Conservation (phyloP, 1,139 yeast genomes). For the Spathaspora sp. region DNA sequence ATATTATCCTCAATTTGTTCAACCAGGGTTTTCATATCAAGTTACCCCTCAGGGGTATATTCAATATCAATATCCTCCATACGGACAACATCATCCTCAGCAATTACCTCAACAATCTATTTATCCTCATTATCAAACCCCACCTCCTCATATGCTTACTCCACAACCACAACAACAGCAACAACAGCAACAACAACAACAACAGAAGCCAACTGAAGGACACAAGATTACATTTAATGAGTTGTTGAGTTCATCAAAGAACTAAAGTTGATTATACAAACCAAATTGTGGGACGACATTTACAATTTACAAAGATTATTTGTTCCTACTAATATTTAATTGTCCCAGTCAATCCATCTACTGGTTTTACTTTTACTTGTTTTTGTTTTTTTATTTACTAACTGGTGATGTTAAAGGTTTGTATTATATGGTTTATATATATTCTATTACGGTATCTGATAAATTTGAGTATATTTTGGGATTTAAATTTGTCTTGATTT, state of each 20-base stretch:
- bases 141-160: constrained; percentile 8
- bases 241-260: constrained; percentile 36
- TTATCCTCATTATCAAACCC: constrained; percentile 12
- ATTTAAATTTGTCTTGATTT: background rate
- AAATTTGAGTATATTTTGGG: constrained; percentile 1
- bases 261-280: constrained; percentile 2
- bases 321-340: background rate
- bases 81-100: background rate
- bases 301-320: background rate
- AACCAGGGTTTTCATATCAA: constrained; percentile 32
- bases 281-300: constrained; percentile 1
- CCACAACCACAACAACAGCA: constrained; percentile 2
- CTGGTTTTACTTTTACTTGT: background rate
- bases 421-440: background rate
- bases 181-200: constrained; percentile 9
- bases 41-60: constrained; percentile 34
- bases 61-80: constrained; percentile 11
- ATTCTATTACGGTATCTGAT: background rate
- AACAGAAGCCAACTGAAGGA: constrained; percentile 17
- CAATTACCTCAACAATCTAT: constrained; percentile 7
- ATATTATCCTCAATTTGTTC: constrained; percentile 15
- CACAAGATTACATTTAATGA: constrained; percentile 45
- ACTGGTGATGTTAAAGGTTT: background rate
- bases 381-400: background rate
- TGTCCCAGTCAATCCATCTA: background rate